Percentiles rank a stretch among this genome's conserved stretches.
Evolutionary conservation across 2,329 filamentous ascomycete species (phyloP).

Genomic region (Nemania bipapillata): DNA sequence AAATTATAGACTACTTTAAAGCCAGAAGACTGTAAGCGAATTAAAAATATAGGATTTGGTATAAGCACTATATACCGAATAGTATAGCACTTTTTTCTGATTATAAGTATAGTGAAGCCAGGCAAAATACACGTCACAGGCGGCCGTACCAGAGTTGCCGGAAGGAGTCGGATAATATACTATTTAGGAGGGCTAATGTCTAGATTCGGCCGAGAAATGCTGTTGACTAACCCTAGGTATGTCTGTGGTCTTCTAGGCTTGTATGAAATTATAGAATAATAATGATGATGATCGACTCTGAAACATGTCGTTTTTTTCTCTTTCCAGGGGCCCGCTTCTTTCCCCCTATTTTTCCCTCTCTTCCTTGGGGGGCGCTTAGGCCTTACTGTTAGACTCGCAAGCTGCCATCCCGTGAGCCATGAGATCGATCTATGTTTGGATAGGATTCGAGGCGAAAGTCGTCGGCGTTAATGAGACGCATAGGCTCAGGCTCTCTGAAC

Average conservation of each 20-base stretch:
- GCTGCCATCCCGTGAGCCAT: background rate
- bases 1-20: background rate
- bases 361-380: background rate
- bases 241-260: background rate
- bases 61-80: background rate
- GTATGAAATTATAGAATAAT: background rate
- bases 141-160: background rate
- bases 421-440: background rate
- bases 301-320: background rate
- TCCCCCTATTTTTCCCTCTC: no score
- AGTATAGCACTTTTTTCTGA: background rate
- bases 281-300: background rate
- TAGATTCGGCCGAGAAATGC: background rate
- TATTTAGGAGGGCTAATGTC: background rate
- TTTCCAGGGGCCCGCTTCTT: background rate
- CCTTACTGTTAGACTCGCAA: background rate
- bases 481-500: slow-evolving; percentile 25
- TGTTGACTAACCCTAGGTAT: background rate
- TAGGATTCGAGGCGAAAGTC: slow-evolving; percentile 27
- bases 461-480: slow-evolving; percentile 31
- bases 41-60: background rate
- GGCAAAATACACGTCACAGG: background rate
- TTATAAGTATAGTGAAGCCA: background rate
- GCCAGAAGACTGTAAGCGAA: background rate
- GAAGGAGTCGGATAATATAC: background rate